Base-by-base conservation (phyloP, 2,329 filamentous ascomycete species). In the Xylaria sp. region DNA sequence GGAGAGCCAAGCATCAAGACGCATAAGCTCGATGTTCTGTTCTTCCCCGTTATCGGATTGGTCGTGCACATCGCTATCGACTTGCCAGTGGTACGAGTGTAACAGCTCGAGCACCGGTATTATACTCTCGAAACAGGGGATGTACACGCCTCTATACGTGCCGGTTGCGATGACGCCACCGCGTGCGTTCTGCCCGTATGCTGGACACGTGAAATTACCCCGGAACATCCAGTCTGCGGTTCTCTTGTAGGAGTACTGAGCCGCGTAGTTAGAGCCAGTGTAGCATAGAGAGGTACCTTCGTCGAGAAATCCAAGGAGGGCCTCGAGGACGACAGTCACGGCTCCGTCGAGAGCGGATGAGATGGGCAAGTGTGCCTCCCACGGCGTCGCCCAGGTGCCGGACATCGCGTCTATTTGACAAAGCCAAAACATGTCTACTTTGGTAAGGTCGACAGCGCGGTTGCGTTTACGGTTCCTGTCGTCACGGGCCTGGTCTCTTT, bases 361-460 rank as follows among this genome's bases (percentile, higher is more conserved):
- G 48, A 65, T 65, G 4, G 63, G 63, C 2, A 65, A 23, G 15
- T 59, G 54, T 3, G n/a, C 0, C 26, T 44, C 36, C 63, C 63
- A 65, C 6, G 63, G 63, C 9, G 63, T 65, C 11, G 63, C 63
- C 63, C 63, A 65, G 4, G 20, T 53, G 46, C 63, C 63, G 2
- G 63, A 40, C 54, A 65, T 59, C 3, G 20, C 36, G 6, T 65
- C 63, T 6, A 36, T 33, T 13, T 65, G 63, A 10, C 54, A 65
- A 23, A 65, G 54, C 56, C 63, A 65, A 23, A 65, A 65, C 63
- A 65, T 59, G 36, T 65, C 63, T 26, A 65, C 36, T 33, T 53
- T 59, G 33, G 54, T 65, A 9, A 65, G 54, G 1, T 20, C 44
- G 17, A 59, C 56, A 36, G 63, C 63, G 23, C 33, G 63, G 46